phyloP scores from a whole-genome alignment of 2,329 filamentous ascomycete species.

The Epichloe bromicola region DNA sequence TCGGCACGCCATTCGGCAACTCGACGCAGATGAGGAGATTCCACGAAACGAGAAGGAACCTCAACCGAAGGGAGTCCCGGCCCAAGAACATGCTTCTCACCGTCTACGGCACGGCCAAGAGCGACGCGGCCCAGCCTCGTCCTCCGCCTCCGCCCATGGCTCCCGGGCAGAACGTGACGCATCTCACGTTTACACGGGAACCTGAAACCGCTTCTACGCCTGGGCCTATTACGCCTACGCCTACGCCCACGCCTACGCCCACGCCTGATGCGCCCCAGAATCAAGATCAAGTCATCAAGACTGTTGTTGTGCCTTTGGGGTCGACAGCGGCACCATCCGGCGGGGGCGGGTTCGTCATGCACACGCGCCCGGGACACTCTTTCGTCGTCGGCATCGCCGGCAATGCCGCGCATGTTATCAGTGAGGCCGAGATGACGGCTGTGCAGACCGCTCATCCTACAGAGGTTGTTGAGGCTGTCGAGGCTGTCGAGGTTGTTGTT shows the following conservation, averaged over 20 bases:
- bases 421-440: constrained; percentile 14
- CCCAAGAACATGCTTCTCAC: constrained; percentile 25
- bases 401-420: constrained; percentile 12
- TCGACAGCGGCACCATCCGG: background rate
- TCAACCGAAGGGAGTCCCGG: constrained; percentile 14
- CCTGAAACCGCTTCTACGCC: background rate
- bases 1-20: background rate
- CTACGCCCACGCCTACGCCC: background rate
- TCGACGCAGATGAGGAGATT: background rate
- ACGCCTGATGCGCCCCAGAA: background rate
- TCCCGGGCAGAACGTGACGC: constrained; percentile 8
- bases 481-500: background rate
- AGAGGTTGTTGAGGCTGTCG: background rate
- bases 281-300: background rate
- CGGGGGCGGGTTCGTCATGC: background rate
- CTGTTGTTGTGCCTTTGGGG: background rate
- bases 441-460: constrained; percentile 7
- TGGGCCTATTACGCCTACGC: no score
- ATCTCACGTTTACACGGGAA: background rate
- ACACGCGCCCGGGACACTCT: constrained; percentile 17
- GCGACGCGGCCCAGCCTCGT: constrained; percentile 14
- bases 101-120: constrained; percentile 26
- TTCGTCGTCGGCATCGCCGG: constrained; percentile 15
- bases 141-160: constrained; percentile 21
- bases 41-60: background rate